Base-by-base conservation (phyloP, 139 green algal species). In the Coccomyxa sp. region DNA sequence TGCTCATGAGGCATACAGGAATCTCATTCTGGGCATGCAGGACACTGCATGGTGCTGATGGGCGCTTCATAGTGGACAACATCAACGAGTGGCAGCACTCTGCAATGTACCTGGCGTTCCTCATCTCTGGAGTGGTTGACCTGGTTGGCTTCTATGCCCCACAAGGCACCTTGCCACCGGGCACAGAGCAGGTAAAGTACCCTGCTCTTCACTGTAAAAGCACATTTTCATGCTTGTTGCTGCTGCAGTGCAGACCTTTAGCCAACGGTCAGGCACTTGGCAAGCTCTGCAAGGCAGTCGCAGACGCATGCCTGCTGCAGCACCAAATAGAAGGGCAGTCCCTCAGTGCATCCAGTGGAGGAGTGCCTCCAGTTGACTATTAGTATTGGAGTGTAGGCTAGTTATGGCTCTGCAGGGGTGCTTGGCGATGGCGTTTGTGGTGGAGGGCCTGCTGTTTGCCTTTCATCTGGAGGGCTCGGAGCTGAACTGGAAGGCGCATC, bases 391-490 rank as follows among this genome's bases (percentile, higher is more conserved):
- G n/a, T n/a, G n/a, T n/a, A n/a, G n/a, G n/a, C n/a, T n/a, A n/a
- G n/a, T n/a, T n/a, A n/a, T n/a, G n/a, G 10, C 9, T 35, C 37
- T 70, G 70, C 86, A 92, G 88, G 83, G 54, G 0, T 91, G 88
- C 55, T 79, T 95, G 55, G 80, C 75, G 24, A 24, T 92, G 55
- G 79, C 81, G 27, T 92, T 92, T 73, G 14, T 92, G 24, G 74
- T 80, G 14, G 85, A 94, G 81, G 77, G 85, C 35, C 55, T 90
- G 70, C 85, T 94, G 37, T 89, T 94, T 77, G 81, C 83, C 6
- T 91, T 94, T 38, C 90, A 94, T 79, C 82, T 92, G 37, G 91
- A 94, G 81, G 88, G 88, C 55, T 82, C 79, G 0, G 55, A n/a
- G 24, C 68, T 84, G n/a, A 54, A 84, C 74, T 39, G 71, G 16